A percentile compares a stretch with the other conserved stretches of the same genome.
Conservation (phyloP, 331 rosid genomes). For the Phaseolus coccineus region DNA sequence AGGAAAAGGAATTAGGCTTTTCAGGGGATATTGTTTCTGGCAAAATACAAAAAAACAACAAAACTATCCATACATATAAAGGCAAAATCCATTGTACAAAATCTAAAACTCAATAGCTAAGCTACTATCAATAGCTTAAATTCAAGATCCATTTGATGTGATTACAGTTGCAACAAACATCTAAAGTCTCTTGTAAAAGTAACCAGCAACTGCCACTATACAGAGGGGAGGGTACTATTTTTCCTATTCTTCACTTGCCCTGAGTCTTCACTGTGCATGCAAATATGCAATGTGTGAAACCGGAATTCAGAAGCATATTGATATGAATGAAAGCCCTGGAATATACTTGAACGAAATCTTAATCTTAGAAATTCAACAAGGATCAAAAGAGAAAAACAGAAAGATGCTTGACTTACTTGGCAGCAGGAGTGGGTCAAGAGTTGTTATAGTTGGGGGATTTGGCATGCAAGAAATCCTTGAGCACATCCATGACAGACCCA, state of each 20-base stretch:
- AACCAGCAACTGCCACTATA: background rate
- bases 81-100: background rate
- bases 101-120: background rate
- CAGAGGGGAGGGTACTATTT: background rate
- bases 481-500: slow-evolving; percentile 85
- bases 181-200: background rate
- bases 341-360: no score
- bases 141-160: background rate
- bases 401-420: background rate
- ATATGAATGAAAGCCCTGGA: no score
- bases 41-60: background rate
- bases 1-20: background rate
- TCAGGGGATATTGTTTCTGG: background rate
- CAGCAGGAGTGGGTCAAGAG: background rate
- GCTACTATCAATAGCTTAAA: background rate
- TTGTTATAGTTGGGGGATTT: slow-evolving; percentile 28
- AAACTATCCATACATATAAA: background rate
- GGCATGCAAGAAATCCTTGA: slow-evolving; percentile 57
- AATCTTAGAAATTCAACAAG: no score
- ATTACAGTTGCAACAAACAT: background rate
- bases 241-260: no score
- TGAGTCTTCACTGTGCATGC: no score
- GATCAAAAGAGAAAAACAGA: no score
- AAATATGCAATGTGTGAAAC: background rate
- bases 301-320: background rate